Evolutionary conservation across 345 rosid genomes (phyloP), one percentile per base, ranked within the genome.

Genomic region (Eutrema heterophyllum): DNA sequence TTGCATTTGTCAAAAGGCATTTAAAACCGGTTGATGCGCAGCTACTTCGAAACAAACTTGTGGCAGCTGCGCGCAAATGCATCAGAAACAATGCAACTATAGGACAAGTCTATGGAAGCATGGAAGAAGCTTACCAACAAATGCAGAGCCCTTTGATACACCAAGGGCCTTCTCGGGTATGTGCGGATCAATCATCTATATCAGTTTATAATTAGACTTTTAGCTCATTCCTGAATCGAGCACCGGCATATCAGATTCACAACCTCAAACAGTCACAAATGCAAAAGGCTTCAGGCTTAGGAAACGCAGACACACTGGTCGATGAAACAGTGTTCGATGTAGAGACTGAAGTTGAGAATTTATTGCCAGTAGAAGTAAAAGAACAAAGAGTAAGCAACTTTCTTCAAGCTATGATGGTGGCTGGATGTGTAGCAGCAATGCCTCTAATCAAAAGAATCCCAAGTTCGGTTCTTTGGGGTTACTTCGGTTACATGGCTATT

Each of bases 321-420:
- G 91, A 94, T 54, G 86, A 87, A 78, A 80, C 82, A 7, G 83
- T 81, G 13, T 88, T 91, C 48, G 97, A 94, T 70, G 81, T 94
- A 55, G 91, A 94, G 83, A 85, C 90, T 70, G 97, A 94, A 71
- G 80, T 94, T 0, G 97, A 94, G 76, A 91, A 86, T 65, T 78
- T 91, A 60, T 81, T 91, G 79, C 98, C 97, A 2, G 94, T 93
- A 44, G 96, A 86, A 77, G 98, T 91, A 54, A 93, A 93, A 84
- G 98, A 91, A 84, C 98, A 91, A 70, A 84, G 95, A 46, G 80
- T 94, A 18, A 91, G 97, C 82, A 94, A 94, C 83, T 84, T 94
- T 79, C 96, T 94, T 78, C 98, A 94, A 84, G 83, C 96, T 63
- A 10, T 72, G 73, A 80, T 91, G 90, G 97, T 88, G 7, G 95